phyloP scores from a whole-genome alignment of 768 basidiomycete genomes.

The Lanmaoa rubissima region DNA sequence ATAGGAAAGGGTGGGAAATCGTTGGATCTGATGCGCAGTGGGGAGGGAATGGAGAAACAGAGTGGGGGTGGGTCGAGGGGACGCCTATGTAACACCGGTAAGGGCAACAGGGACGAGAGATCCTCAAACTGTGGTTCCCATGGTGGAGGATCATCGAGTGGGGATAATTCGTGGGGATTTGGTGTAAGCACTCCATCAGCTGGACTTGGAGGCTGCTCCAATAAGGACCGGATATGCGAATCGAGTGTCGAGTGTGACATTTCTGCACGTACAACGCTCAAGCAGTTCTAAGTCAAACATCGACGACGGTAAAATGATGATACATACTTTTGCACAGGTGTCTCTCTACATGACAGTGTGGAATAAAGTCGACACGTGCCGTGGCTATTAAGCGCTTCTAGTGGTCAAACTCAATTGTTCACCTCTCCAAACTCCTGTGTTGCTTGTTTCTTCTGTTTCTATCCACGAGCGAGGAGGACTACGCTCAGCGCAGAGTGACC shows the following conservation, averaged over 20 bases:
- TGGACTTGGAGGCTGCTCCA: neutral
- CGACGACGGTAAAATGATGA: neutral
- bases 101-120: constrained; percentile 3
- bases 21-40: constrained; percentile 25
- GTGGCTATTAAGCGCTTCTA: neutral
- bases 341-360: neutral
- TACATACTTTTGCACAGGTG: neutral
- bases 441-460: neutral
- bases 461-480: constrained; percentile 1
- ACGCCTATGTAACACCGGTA: constrained; percentile 1
- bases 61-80: constrained; percentile 32
- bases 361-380: constrained; percentile 12
- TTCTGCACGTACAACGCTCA: neutral
- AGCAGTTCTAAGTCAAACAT: neutral
- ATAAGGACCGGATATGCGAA: neutral
- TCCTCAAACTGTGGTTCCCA: constrained; percentile 32
- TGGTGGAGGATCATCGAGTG: constrained; percentile 18
- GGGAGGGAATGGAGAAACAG: constrained; percentile 30
- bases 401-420: neutral
- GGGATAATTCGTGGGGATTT: neutral
- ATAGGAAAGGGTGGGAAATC: constrained; percentile 30
- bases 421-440: neutral
- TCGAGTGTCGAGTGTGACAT: constrained; percentile 1
- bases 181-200: neutral
- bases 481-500: constrained; percentile 1